phyloP scores from a whole-genome alignment of 768 basidiomycete genomes.

The Coprinellus micaceus region DNA sequence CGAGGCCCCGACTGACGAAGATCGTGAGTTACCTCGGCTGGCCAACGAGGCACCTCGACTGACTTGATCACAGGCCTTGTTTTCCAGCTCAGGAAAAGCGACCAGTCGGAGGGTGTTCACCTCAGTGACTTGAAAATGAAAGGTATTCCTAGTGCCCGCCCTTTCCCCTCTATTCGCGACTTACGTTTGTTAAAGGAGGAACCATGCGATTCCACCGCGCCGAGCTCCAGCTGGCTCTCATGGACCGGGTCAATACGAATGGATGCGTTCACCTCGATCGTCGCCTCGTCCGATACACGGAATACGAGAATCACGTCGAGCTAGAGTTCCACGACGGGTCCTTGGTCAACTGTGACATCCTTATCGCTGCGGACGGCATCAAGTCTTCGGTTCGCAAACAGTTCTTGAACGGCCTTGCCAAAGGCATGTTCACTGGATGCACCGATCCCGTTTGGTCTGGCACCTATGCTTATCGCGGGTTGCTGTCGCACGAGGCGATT shows the following conservation, averaged over 20 bases:
- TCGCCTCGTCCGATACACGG: conserved; percentile 35
- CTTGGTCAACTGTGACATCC: conserved; percentile 28
- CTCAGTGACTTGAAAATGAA: conserved; percentile 23
- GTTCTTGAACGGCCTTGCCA: conserved; percentile 7
- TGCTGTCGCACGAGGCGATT: conserved; percentile 26
- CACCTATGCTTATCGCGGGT: conserved; percentile 29
- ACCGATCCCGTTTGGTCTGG: conserved; percentile 35
- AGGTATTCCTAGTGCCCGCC: conserved; percentile 12
- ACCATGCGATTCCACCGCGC: conserved; percentile 35
- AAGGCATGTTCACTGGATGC: conserved; percentile 4
- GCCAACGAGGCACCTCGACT: too few species aligned
- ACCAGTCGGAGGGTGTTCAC: conserved; percentile 26
- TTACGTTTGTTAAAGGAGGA: conserved; percentile 18
- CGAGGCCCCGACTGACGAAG: conserved; percentile 11
- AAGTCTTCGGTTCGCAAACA: conserved; percentile 20
- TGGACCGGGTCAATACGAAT: conserved; percentile 19
- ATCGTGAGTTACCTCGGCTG: conserved; percentile 11
- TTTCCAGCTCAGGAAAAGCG: conserved; percentile 29
- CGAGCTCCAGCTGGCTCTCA: conserved; percentile 41
- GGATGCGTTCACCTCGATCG: conserved; percentile 31
- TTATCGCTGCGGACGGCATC: conserved; percentile 41
- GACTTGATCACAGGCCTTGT: conserved; percentile 22
- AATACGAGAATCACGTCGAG: conserved; percentile 16
- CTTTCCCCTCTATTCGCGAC: neutral
- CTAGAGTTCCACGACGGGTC: conserved; percentile 24